A percentile compares a stretch with the other conserved stretches of the same genome.
These are phyloP conservation scores for Zygosaccharomyces sapae DNA, from an alignment of 1,139 yeast species.

Conservation along the genomic window DNA sequence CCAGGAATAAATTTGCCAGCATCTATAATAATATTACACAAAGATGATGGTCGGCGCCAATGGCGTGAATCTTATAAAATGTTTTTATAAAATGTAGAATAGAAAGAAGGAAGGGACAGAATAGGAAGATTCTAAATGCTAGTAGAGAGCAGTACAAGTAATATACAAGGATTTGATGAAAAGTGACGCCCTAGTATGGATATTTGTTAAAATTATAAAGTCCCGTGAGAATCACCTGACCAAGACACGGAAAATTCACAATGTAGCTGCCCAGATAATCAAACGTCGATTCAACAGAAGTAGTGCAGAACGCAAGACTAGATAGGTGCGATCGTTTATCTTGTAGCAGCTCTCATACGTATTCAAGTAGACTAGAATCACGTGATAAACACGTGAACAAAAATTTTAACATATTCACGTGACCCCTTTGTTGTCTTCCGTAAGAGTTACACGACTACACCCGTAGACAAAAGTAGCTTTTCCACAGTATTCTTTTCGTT, in stretches of 20 bases:
- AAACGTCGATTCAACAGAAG: not conserved
- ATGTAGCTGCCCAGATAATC: not conserved
- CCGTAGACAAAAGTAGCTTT: no score
- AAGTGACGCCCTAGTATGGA: constrained; percentile 1
- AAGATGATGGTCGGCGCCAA: not conserved
- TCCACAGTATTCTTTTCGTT: not conserved
- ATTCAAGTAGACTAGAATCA: not conserved
- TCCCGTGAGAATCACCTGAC: not conserved
- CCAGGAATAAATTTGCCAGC: not conserved
- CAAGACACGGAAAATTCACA: not conserved
- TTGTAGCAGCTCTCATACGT: not conserved
- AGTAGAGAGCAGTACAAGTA: no score
- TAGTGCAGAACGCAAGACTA: not conserved
- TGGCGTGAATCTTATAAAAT: not conserved
- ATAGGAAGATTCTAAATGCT: no score
- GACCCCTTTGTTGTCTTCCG: no score
- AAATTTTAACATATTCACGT: no score
- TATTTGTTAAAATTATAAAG: constrained; percentile 4
- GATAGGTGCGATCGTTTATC: not conserved
- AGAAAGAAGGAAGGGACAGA: no score
- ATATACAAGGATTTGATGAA: not conserved
- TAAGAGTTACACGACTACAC: no score
- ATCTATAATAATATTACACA: not conserved
- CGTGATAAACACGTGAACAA: not conserved
- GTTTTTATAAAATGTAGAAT: no score